phyloP scores from a whole-genome alignment of 2,329 filamentous ascomycete genomes.

The Colletotrichum chrysophilum region DNA sequence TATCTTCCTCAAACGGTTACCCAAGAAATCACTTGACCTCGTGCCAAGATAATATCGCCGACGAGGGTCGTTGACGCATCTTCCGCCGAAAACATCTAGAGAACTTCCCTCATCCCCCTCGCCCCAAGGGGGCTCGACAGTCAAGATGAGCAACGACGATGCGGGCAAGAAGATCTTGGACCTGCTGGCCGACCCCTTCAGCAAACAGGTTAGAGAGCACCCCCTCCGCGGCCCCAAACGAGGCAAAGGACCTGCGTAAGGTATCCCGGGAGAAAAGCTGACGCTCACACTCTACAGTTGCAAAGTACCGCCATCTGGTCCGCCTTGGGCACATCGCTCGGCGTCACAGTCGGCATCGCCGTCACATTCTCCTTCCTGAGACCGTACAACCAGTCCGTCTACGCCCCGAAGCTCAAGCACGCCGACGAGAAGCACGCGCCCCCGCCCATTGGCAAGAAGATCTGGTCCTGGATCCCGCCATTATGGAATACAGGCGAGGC shows the following conservation, averaged over 20 bases:
- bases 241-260: not conserved
- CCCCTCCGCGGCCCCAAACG: accelerated
- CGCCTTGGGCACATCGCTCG: slow-evolving; percentile 81
- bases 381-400: slow-evolving; percentile 90
- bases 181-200: slow-evolving; percentile 57
- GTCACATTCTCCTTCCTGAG: slow-evolving; percentile 87
- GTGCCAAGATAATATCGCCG: slow-evolving; percentile 7
- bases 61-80: not conserved
- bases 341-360: slow-evolving; percentile 74
- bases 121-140: slow-evolving; percentile 12
- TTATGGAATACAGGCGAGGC: slow-evolving; percentile 80
- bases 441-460: slow-evolving; percentile 82
- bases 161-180: slow-evolving; percentile 50
- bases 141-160: slow-evolving; percentile 26
- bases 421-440: slow-evolving; percentile 90
- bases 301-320: slow-evolving; percentile 71
- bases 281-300: slow-evolving; percentile 34
- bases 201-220: slow-evolving; percentile 42
- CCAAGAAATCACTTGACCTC: not conserved
- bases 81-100: not conserved
- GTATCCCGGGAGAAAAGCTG: not conserved
- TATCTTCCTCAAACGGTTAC: not conserved
- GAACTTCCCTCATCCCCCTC: not conserved
- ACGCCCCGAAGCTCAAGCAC: slow-evolving; percentile 92
- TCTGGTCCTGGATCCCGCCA: slow-evolving; percentile 86